phyloP scores from a whole-genome alignment of 192 early-diverging fungal species.

The Oehlia diaphana region DNA sequence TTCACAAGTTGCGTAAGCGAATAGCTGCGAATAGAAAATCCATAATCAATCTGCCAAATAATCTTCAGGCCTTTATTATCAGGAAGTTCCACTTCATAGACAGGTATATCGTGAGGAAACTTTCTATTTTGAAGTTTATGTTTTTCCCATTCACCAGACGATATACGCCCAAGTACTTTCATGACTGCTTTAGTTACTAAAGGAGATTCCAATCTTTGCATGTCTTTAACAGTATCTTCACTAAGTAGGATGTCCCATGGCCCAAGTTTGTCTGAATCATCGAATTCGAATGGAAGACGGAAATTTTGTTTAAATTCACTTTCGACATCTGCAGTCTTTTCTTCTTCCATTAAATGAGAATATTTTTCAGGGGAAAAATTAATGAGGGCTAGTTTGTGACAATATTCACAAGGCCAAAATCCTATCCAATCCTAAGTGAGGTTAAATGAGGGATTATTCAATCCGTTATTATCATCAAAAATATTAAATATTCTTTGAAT shows the following conservation, averaged over 20 bases:
- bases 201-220: background rate
- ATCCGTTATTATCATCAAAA: background rate
- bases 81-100: background rate
- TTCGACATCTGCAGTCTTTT: background rate
- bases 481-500: background rate
- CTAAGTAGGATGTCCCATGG: slow-evolving; percentile 14
- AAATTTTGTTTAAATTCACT: background rate
- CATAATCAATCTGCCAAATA: slow-evolving; percentile 12
- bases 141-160: slow-evolving; percentile 9
- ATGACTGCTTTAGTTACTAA: background rate
- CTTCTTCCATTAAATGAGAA: background rate
- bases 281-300: slow-evolving; percentile 21
- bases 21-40: background rate
- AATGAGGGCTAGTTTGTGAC: background rate
- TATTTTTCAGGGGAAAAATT: slow-evolving; percentile 1
- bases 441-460: background rate
- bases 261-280: slow-evolving; percentile 3
- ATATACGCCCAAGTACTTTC: slow-evolving; percentile 13
- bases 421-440: background rate
- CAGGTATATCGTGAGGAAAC: background rate
- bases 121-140: background rate
- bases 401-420: background rate
- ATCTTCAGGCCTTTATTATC: background rate
- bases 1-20: slow-evolving; percentile 7
- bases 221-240: background rate